Conservation (phyloP, 129 eudicot genomes). For the Artemisia annua region DNA sequence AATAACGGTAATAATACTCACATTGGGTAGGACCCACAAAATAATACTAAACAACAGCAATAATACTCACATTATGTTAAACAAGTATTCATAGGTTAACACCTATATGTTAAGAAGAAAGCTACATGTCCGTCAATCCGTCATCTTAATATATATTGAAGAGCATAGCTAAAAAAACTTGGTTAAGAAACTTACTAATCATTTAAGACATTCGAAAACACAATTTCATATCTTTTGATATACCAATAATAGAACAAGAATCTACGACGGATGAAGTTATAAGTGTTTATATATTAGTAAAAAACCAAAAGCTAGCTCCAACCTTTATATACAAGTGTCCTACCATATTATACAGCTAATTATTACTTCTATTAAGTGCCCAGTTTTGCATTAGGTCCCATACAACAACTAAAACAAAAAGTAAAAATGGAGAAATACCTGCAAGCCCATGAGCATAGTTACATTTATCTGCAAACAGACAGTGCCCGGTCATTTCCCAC, state of each 20-base stretch:
- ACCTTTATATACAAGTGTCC: not conserved
- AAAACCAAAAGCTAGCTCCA: not conserved
- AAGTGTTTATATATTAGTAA: not conserved
- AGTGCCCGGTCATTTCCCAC: constrained; percentile 75
- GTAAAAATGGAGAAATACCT: constrained; percentile 47
- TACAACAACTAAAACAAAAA: not conserved
- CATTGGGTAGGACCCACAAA: no score
- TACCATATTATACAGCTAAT: not conserved
- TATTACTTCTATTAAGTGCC: not conserved
- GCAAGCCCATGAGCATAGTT: constrained; percentile 84
- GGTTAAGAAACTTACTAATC: no score
- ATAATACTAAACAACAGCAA: no score
- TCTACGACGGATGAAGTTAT: not conserved
- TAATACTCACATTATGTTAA: no score
- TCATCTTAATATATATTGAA: no score
- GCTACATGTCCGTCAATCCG: no score
- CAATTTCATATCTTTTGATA: not conserved
- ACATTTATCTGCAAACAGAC: constrained; percentile 66
- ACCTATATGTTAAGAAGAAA: no score
- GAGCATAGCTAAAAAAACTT: no score
- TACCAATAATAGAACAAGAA: not conserved
- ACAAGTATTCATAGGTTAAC: no score
- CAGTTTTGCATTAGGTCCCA: not conserved
- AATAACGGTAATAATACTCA: no score
- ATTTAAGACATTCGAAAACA: not conserved